Percentiles rank a stretch among this genome's conserved stretches.
These are phyloP conservation scores for Myochromella boudieri DNA, from an alignment of 768 basidiomycete species.

Conservation along the genomic window DNA sequence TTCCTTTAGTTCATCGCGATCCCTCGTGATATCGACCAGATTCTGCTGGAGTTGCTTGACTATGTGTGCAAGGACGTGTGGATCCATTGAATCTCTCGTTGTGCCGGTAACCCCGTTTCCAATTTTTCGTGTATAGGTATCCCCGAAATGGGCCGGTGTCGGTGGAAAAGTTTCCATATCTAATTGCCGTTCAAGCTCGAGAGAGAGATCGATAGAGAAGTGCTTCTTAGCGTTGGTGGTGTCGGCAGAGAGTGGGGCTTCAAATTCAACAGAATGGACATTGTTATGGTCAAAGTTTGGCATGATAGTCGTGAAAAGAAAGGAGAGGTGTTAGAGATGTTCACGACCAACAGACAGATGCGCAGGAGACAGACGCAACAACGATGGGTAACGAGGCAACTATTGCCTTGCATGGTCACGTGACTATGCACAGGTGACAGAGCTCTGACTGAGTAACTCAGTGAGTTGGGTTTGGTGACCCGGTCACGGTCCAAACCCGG, in stretches of 20 bases:
- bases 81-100: slow-evolving; percentile 58
- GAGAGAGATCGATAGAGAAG: slow-evolving; percentile 74
- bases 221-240: slow-evolving; percentile 26
- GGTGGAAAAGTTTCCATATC: slow-evolving; percentile 60
- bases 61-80: slow-evolving; percentile 74
- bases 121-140: slow-evolving; percentile 16
- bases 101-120: slow-evolving; percentile 10
- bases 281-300: slow-evolving; percentile 29
- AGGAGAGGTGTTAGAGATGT: neutral
- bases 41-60: slow-evolving; percentile 71
- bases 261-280: slow-evolving; percentile 36
- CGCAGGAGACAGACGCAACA: neutral
- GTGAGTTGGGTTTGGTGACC: too few species aligned
- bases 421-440: too few species aligned
- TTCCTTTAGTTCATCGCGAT: slow-evolving; percentile 66
- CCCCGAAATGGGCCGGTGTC: slow-evolving; percentile 33
- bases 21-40: slow-evolving; percentile 61
- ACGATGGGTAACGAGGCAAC: neutral
- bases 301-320: slow-evolving; percentile 22
- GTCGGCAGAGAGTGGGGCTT: slow-evolving; percentile 33
- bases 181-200: slow-evolving; percentile 79
- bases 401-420: neutral
- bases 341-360: neutral
- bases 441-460: too few species aligned
- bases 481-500: too few species aligned